Percentiles rank a stretch among this genome's conserved stretches.
Conservation (phyloP, 1,284 basidiomycete genomes). For the Cutaneotrichosporon mucoides region DNA sequence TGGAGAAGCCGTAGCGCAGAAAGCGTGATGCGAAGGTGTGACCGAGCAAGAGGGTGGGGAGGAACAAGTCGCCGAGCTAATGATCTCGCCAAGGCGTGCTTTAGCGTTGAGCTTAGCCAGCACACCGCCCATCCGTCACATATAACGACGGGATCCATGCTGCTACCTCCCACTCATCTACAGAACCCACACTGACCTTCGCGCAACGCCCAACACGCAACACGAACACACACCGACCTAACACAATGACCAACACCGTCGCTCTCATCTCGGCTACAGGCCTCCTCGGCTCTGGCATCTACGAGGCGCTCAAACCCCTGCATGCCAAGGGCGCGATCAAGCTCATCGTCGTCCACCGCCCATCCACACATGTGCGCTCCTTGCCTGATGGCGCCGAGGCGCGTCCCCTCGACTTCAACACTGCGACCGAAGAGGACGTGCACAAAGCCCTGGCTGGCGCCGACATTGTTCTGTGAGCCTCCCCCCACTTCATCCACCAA, state of each 20-base stretch:
- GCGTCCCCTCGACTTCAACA: conserved; percentile 9
- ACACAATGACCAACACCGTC: conserved; percentile 5
- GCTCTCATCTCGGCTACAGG: conserved; percentile 13
- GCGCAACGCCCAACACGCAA: too few relatives aligned
- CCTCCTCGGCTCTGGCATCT: conserved; percentile 5
- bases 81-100: too few relatives aligned
- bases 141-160: too few relatives aligned
- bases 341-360: conserved; percentile 17
- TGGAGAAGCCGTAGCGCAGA: too few relatives aligned
- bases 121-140: too few relatives aligned
- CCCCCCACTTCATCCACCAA: neutral
- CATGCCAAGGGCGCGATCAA: conserved; percentile 3
- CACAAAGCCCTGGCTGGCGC: neutral
- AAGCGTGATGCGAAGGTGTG: too few relatives aligned
- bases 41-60: too few relatives aligned
- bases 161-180: too few relatives aligned
- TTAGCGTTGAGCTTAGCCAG: too few relatives aligned
- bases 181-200: too few relatives aligned
- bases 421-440: neutral
- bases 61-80: too few relatives aligned
- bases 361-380: neutral
- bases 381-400: conserved; percentile 12
- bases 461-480: neutral
- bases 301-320: neutral
- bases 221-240: neutral